phyloP scores from a whole-genome alignment of 2,329 filamentous ascomycete species.

The Phialophora chinensis region DNA sequence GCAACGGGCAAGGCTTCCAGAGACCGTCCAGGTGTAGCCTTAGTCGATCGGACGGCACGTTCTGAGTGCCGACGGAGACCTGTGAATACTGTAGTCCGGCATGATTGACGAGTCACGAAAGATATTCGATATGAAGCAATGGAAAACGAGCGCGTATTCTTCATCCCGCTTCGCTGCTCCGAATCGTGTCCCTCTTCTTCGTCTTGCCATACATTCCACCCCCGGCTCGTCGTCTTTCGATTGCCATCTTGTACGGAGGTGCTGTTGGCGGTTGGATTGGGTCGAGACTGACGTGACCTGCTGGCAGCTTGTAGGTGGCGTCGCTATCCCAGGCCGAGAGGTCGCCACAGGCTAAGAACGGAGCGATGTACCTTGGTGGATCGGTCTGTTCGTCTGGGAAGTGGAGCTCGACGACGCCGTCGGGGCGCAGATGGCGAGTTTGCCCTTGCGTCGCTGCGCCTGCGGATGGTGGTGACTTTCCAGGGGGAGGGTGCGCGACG shows the following conservation, averaged over 20 bases:
- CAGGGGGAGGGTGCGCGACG: background rate
- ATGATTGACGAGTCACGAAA: slow-evolving; percentile 2
- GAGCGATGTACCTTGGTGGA: slow-evolving; percentile 76
- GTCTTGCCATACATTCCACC: slow-evolving; percentile 81
- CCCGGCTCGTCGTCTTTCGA: slow-evolving; percentile 78
- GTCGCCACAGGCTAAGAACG: slow-evolving; percentile 96
- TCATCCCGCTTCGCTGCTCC: slow-evolving; percentile 1
- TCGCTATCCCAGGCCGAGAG: slow-evolving; percentile 94
- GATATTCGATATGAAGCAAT: background rate
- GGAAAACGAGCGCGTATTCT: background rate
- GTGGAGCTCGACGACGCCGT: slow-evolving; percentile 44
- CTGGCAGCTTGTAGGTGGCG: slow-evolving; percentile 84
- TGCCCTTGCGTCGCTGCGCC: slow-evolving; percentile 23
- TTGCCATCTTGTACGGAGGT: slow-evolving; percentile 87
- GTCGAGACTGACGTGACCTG: slow-evolving; percentile 83
- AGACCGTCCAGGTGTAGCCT: background rate
- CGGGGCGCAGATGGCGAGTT: slow-evolving; percentile 44
- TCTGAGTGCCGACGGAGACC: background rate
- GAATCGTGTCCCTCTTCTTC: slow-evolving; percentile 44
- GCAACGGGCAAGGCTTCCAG: background rate
- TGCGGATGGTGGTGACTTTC: background rate
- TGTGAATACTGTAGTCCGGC: background rate
- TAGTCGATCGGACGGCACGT: background rate
- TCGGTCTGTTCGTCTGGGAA: slow-evolving; percentile 50
- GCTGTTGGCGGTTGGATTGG: slow-evolving; percentile 95